phyloP scores from a whole-genome alignment of 73 alveolate species.

The Effrenium voratum region DNA sequence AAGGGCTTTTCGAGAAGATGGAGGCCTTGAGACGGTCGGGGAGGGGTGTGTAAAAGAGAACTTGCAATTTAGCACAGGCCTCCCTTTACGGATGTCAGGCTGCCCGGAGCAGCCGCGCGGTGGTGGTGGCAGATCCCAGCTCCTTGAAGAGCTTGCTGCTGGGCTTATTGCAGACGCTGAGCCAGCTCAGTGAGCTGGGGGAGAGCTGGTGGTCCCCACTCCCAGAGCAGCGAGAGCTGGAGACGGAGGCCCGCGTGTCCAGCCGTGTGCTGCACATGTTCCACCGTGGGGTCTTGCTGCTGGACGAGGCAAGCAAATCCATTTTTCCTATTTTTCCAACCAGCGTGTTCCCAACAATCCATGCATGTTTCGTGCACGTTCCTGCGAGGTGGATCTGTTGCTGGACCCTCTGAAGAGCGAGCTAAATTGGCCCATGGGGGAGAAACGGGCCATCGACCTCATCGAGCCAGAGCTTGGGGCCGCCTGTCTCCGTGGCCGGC shows the following conservation, averaged over 20 bases:
- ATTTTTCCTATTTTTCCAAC: background rate
- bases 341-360: background rate
- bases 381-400: conserved; percentile 52
- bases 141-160: conserved; percentile 72
- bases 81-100: background rate
- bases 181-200: conserved; percentile 21
- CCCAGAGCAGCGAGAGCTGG: background rate
- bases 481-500: conserved; percentile 43
- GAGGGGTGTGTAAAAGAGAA: background rate
- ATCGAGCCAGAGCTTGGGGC: conserved; percentile 9
- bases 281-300: conserved; percentile 35
- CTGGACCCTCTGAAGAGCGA: conserved; percentile 87
- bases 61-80: background rate
- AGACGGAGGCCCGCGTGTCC: conserved; percentile 12
- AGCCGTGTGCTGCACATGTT: conserved; percentile 53
- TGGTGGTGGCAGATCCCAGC: conserved; percentile 73
- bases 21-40: background rate
- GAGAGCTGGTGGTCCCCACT: background rate
- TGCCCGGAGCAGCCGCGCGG: conserved; percentile 60
- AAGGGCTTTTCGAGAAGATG: conserved; percentile 44
- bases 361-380: background rate
- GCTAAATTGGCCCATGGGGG: conserved; percentile 87
- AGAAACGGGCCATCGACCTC: conserved; percentile 78
- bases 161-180: conserved; percentile 61
- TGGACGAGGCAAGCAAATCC: conserved; percentile 7